Evolutionary conservation across 1,139 yeast genomes (phyloP), one percentile per base, ranked within the genome.

Genomic region (Tardiomyces digboiensis): DNA sequence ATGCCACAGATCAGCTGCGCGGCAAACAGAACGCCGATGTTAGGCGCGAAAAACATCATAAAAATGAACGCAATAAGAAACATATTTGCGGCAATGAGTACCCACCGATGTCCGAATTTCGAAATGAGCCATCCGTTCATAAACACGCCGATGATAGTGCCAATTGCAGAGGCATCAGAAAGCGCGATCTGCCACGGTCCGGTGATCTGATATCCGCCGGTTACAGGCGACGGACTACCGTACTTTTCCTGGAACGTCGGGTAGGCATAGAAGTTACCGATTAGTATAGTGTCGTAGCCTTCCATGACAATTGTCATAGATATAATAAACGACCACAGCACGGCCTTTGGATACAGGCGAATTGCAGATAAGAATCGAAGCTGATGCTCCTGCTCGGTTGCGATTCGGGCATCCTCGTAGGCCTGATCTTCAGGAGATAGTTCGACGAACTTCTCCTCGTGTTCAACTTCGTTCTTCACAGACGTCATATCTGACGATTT

Each of bases 161-260:
- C 72, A 43, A 26, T 26, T n/a, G 33, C 33, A n/a, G 56, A 57
- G 19, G 66, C 64, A 64, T 66, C 64, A 14, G 65, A 56, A 40
- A 72, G 57, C 5, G 65, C 72, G 39, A 71, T 60, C 51, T 72
- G 76, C 76, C 75, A 71, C 16, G 60, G 51, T 16, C 74, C 72
- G 2, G 72, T 59, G 21, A 72, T 52, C 43, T 62, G 60, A 48
- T 59, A 68, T 19, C 42, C 43, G 21, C 33, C 23, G 19, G 14
- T 20, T 18, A 19, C 33, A 5, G 33, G 33, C 36, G 22, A 14
- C 16, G 19, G 37, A 18, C n/a, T 21, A 16, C 78, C 78, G 48
- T 63, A 74, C 49, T 63, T 64, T 36, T 56, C 51, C 39, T 54
- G 54, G 53, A 74, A 74, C 6, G 69, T 61, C 2, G 70, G 68